Base-by-base conservation (phyloP, 1,284 basidiomycete species). In the Acaromyces ingoldii region DNA sequence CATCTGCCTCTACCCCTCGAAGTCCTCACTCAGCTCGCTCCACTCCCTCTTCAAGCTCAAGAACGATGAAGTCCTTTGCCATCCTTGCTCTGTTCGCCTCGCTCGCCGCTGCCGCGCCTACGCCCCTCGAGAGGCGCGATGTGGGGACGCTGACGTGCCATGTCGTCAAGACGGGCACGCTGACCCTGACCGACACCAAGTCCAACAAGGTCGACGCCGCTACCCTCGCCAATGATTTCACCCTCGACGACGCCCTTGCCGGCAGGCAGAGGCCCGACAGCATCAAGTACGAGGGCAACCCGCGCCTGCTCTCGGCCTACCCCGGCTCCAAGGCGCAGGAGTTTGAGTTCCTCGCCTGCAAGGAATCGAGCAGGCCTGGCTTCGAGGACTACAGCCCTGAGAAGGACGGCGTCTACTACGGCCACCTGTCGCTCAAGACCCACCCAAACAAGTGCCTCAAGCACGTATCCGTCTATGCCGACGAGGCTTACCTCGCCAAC, bases 331-430 rank as follows among this genome's bases (percentile, higher is more conserved):
- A 17, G 36, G 36, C 36, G 17, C 17, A 28, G 24, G n/a, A n/a
- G n/a, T 30, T 45, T 45, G 25, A 45, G 3, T 45, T 45, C 25
- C 25, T 45, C 13, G 42, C 42, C 3, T 45, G 42, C 25, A 45
- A 28, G 30, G 42, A 45, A 45, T 15, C 3, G 30, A 28, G 22
- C 30, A 11, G 22, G 34, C 42, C 22, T 15, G 42, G 42, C 5
- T 45, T 45, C 15, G 42, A 45, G 22, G 26, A 45, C 24, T 45
- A n/a, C 25, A n/a, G 11, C 34, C 6, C 42, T 6, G 17, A 22
- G 34, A 45, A 15, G 4, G 25, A 45, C 34, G 42, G 42, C 4
- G 25, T 30, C 3, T 45, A 26, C 26, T 45, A 45, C 34, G 42
- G 42, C 34, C 42, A 45, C 34, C 22, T 45, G 15, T 31, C 29